These are phyloP conservation scores for Boletus fagicola DNA, from an alignment of 768 basidiomycete genomes.

Conservation along the genomic window DNA sequence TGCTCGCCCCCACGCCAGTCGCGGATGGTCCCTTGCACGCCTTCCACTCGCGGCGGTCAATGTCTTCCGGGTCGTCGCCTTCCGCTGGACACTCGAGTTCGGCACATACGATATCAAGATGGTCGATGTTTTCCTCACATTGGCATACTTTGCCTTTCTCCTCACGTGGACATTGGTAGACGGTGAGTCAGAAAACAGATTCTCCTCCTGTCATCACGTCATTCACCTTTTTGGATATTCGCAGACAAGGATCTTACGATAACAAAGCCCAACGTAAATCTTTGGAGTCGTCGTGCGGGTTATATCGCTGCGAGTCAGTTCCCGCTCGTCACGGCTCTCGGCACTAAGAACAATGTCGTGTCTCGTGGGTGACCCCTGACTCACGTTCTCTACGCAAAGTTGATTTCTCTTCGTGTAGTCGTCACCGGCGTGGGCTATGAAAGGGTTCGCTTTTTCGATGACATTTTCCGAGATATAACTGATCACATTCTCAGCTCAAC, in stretches of 20 bases:
- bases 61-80: constrained; percentile 47
- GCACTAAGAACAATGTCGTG: constrained; percentile 50
- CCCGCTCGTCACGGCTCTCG: constrained; percentile 44
- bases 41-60: constrained; percentile 40
- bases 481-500: constrained; percentile 32
- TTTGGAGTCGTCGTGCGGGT: constrained; percentile 33
- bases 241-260: constrained; percentile 8
- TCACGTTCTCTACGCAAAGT: background rate
- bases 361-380: constrained; percentile 28
- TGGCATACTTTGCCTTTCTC: constrained; percentile 45
- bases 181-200: constrained; percentile 35
- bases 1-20: constrained; percentile 8
- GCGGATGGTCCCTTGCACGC: constrained; percentile 39
- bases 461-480: background rate
- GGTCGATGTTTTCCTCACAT: constrained; percentile 46
- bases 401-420: constrained; percentile 13
- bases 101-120: constrained; percentile 41
- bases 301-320: constrained; percentile 38
- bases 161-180: constrained; percentile 44
- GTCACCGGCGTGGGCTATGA: constrained; percentile 31
- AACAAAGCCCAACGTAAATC: constrained; percentile 6
- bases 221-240: background rate
- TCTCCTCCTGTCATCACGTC: background rate
- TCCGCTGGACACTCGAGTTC: constrained; percentile 47
- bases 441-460: constrained; percentile 14